Evolutionary conservation across 2,329 filamentous ascomycete genomes (phyloP).

Genomic region (Zelopaecilomyces penicillatus): DNA sequence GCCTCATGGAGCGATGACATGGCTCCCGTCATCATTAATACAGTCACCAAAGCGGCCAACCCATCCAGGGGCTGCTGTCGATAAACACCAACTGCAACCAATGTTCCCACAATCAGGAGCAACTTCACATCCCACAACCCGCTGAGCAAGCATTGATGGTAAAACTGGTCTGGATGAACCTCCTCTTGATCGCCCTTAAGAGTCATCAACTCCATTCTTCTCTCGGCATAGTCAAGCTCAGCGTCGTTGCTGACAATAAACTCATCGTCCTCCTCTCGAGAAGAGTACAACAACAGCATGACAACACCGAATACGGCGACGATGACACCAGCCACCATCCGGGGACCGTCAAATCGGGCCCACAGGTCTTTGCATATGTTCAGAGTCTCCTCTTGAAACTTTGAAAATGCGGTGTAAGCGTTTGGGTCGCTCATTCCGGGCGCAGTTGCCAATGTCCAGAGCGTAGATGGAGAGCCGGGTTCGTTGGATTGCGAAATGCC

Average conservation of each 20-base stretch:
- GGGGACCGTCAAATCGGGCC: slow-evolving; percentile 82
- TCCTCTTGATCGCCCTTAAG: slow-evolving; percentile 27
- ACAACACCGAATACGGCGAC: slow-evolving; percentile 62
- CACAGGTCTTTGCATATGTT: slow-evolving; percentile 74
- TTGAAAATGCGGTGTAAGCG: slow-evolving; percentile 51
- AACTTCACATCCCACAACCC: slow-evolving; percentile 28
- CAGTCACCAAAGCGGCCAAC: slow-evolving; percentile 30
- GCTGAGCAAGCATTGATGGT: slow-evolving; percentile 25
- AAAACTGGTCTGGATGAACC: slow-evolving; percentile 29
- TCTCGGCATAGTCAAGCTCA: slow-evolving; percentile 52
- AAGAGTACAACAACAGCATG: slow-evolving; percentile 65
- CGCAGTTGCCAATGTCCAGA: slow-evolving; percentile 41
- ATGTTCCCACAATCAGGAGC: slow-evolving; percentile 20
- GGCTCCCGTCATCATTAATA: slow-evolving; percentile 32
- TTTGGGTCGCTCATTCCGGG: slow-evolving; percentile 31
- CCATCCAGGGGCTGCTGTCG: slow-evolving; percentile 24
- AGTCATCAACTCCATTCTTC: slow-evolving; percentile 42
- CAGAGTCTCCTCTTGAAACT: slow-evolving; percentile 73
- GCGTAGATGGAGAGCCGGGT: slow-evolving; percentile 25
- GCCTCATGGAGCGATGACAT: slow-evolving; percentile 33
- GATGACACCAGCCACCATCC: slow-evolving; percentile 72
- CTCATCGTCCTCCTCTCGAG: slow-evolving; percentile 46
- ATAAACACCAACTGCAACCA: slow-evolving; percentile 22
- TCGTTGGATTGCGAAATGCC: slow-evolving; percentile 55
- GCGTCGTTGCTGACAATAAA: slow-evolving; percentile 45